Evolutionary conservation across 2,329 filamentous ascomycete genomes (phyloP), one percentile per base, ranked within the genome.

Genomic region (Aureobasidium vineae): DNA sequence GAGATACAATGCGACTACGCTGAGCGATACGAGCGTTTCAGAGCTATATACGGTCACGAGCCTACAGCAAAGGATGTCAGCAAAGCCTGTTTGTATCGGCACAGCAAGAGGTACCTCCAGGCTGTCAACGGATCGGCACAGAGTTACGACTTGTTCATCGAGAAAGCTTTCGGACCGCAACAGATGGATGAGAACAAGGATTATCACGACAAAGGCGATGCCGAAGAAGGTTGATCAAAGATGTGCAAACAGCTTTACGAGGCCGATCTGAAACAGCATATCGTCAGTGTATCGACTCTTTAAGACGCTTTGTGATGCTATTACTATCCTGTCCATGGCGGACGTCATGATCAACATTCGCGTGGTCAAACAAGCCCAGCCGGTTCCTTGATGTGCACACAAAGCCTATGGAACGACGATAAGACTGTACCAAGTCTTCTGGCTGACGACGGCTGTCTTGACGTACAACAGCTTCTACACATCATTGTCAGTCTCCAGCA

Each of bases 1-100:
- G 60, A 52, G 21, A 53, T 63, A 28, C 10, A 31, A 13, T 43
- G 38, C 16, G 60, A 63, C n/a, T 63, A 43, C n/a, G 8, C 23
- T 2, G 49, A 41, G 19, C 45, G 60, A 21, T 23, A 5, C 11
- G 33, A 53, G 21, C 45, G 47, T 11, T 63, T 63, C 60, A 43
- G 16, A n/a, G 21, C 33, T 5, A 53, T 41, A 23, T 47, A 53
- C 23, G 45, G 47, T n/a, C 19, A 23, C 11, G 3, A 52, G 2
- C 45, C 60, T 13, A 28, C 47, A 1, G 16, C n/a, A 4, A 33
- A 53, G 16, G 60, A 63, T 31, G 36, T 63, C 6, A 23, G 28
- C 5, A n/a, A 23, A 33, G 8, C 10, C 8, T 23, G 28, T n/a
- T 8, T 61, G 23, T 1, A 49, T 38, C 57, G 57, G 2, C 57